Evolutionary conservation across 2,329 filamentous ascomycete genomes (phyloP), one percentile per base, ranked within the genome.

Genomic region (Aspergillus versicolor): DNA sequence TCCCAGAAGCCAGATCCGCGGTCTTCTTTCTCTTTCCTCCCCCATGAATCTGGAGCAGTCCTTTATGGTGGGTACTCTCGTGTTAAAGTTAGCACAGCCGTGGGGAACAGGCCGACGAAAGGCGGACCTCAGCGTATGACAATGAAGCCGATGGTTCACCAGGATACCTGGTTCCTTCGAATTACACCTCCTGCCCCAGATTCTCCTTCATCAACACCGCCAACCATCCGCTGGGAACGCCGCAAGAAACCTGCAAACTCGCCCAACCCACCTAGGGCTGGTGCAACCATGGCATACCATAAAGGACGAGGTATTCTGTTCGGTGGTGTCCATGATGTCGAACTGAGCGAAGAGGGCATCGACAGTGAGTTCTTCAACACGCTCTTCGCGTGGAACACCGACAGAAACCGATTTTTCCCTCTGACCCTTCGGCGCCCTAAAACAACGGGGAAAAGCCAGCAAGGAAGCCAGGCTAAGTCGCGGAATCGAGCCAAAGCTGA

Each of bases 341-440:
- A 96, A 73, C 84, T 92, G 70, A 93, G 85, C 62, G 92, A 96
- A 71, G 94, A 99, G 73, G 92, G 90, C 3, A 96, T 99, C 64
- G 93, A 99, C 54, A 96, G 91, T 70, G 92, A 97, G 72, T 99
- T 99, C 76, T 99, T 97, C 79, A 93, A 97, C 67, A 84, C 88
- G 55, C 77, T 97, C 22, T 95, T 90, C 68, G 90, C 92, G 5
- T 97, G 92, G 91, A 97, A 96, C 69, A 87, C 96, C 61, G 94
- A 97, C 68, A 85, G 93, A 58, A 99, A 99, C 71, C 84, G 94
- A 8, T 97, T 96, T 78, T 97, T 97, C 79, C 90, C 89, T 2
- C 80, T 97, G 44, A 79, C 80, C 9, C 79, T 97, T 45, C 83
- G 92, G 52, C 90, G 91, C 65, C 84, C 91, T 2, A 86, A 91